These are phyloP conservation scores for Wickerhamiella occidentalis DNA, from an alignment of 805 yeast genomes.

Conservation along the genomic window DNA sequence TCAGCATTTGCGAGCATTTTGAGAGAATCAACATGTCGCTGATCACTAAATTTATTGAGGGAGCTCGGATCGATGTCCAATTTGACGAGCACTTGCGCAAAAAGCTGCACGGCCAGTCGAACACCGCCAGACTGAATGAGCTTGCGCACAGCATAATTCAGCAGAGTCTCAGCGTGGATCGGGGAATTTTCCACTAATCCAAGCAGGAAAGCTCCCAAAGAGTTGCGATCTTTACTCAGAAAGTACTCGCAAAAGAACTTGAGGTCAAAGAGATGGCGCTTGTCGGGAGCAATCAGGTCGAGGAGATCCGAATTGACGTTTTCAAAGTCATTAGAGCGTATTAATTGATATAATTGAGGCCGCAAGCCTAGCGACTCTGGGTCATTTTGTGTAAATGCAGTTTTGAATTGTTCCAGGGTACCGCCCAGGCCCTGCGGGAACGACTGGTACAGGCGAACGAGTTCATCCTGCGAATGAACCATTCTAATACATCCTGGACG, in stretches of 20 bases:
- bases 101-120: background rate
- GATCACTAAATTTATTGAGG: background rate
- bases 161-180: background rate
- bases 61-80: conserved; percentile 8
- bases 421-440: background rate
- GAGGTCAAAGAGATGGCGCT: conserved; percentile 15
- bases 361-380: background rate
- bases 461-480: background rate
- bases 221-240: conserved; percentile 1
- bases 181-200: conserved; percentile 14
- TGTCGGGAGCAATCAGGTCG: conserved; percentile 8
- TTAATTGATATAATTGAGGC: background rate
- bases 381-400: background rate
- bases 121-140: background rate
- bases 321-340: background rate
- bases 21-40: background rate
- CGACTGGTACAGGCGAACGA: background rate
- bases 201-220: conserved; percentile 5
- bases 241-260: conserved; percentile 15
- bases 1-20: background rate
- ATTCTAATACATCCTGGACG: background rate
- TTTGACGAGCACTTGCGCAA: background rate
- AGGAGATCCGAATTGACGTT: background rate
- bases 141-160: background rate
- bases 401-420: background rate